Conservation (phyloP, 1,284 basidiomycete species). For the Mrakiaceae sp. region DNA sequence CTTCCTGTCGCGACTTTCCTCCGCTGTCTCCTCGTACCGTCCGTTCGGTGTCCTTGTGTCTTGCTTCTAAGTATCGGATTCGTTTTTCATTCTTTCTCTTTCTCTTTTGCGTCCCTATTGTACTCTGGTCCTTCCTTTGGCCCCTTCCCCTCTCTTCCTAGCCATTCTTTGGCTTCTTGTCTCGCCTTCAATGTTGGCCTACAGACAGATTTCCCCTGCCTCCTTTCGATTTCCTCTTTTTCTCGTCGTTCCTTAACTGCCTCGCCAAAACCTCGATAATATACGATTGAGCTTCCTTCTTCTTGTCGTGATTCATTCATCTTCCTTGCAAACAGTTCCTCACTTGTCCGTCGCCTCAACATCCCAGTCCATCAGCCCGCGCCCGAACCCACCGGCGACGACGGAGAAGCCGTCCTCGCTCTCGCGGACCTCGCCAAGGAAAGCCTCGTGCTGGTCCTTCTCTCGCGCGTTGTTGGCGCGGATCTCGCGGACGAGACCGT, state of each 20-base stretch:
- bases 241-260: no score
- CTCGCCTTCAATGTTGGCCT: background rate
- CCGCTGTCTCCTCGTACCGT: no score
- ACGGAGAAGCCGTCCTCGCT: constrained; percentile 71
- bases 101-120: no score
- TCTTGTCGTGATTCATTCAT: background rate
- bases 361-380: constrained; percentile 45
- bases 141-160: background rate
- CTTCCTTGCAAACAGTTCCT: background rate
- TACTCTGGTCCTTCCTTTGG: background rate
- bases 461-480: constrained; percentile 51
- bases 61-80: background rate
- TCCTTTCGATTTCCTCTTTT: background rate
- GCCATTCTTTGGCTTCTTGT: background rate
- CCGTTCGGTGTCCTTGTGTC: no score
- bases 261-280: no score
- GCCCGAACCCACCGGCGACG: constrained; percentile 66
- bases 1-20: no score
- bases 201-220: background rate
- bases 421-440: constrained; percentile 71
- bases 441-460: constrained; percentile 77
- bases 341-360: no score
- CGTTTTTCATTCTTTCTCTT: no score
- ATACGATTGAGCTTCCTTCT: background rate
- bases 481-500: constrained; percentile 81